Evolutionary conservation across 305 asterid species (phyloP).

Genomic region (Euphrasia arctica): DNA sequence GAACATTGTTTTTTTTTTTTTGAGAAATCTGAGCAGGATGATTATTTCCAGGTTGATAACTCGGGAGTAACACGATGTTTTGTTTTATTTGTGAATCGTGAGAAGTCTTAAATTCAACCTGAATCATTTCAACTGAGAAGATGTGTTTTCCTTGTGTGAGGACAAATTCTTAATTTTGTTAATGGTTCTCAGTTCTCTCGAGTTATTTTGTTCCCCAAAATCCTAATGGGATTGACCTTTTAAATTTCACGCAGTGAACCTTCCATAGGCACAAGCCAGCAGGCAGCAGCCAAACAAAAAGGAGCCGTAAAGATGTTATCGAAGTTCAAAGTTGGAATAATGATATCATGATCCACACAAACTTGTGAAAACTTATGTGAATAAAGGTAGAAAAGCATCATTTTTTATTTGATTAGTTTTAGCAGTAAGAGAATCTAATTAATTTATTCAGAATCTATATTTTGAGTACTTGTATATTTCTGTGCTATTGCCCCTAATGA

Average conservation of each 20-base stretch:
- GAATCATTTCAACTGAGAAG: neutral
- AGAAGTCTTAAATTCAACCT: constrained; percentile 38
- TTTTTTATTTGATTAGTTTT: neutral
- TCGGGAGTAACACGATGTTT: constrained; percentile 79
- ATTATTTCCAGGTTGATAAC: constrained; percentile 95
- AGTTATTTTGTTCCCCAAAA: constrained; percentile 12
- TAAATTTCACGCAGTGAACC: constrained; percentile 23
- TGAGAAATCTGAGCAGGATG: constrained; percentile 59
- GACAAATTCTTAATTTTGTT: neutral
- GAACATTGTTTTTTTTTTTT: neutral
- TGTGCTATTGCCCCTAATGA: constrained; percentile 22
- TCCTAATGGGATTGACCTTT: neutral
- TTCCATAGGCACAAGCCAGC: constrained; percentile 40
- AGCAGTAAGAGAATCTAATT: constrained; percentile 18
- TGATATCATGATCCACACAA: constrained; percentile 50
- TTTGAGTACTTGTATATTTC: constrained; percentile 1
- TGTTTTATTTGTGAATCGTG: constrained; percentile 92
- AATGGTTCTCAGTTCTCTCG: constrained; percentile 15
- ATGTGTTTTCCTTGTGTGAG: constrained; percentile 11
- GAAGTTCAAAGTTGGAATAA: constrained; percentile 49
- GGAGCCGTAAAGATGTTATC: constrained; percentile 66
- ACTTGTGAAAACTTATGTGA: constrained; percentile 48
- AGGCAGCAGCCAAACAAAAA: constrained; percentile 50
- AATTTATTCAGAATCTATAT: constrained; percentile 11
- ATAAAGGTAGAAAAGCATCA: constrained; percentile 60